phyloP scores from a whole-genome alignment of 1,284 basidiomycete species.

The Ceratobasidium sp. region DNA sequence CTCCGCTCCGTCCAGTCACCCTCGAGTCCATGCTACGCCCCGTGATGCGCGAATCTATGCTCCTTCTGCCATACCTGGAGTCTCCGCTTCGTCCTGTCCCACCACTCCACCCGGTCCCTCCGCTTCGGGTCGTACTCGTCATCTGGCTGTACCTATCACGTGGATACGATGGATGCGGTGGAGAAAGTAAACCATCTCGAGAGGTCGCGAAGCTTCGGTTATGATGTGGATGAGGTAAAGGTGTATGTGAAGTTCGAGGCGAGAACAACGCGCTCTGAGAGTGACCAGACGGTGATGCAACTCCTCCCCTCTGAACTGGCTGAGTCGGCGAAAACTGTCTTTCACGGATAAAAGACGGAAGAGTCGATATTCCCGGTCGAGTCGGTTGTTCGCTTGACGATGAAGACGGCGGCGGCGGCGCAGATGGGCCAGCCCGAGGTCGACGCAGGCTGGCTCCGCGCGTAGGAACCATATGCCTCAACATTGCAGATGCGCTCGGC shows the following conservation, averaged over 20 bases:
- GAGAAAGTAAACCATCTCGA: slow-evolving; percentile 23
- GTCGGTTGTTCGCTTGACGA: neutral
- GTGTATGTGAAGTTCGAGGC: neutral
- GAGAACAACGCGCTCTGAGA: slow-evolving; percentile 39
- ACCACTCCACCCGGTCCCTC: slow-evolving; percentile 15
- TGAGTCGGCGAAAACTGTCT: slow-evolving; percentile 28
- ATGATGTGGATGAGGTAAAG: neutral
- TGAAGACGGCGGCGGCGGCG: neutral
- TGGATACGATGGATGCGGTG: neutral
- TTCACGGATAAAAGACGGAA: slow-evolving; percentile 39
- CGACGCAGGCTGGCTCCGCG: slow-evolving; percentile 21
- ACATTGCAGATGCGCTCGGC: slow-evolving; percentile 14
- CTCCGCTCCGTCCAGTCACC: slow-evolving; percentile 26
- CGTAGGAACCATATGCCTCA: slow-evolving; percentile 30
- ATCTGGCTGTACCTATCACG: slow-evolving; percentile 29
- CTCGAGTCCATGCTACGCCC: slow-evolving; percentile 18
- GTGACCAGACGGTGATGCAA: neutral
- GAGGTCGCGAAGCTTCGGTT: slow-evolving; percentile 1
- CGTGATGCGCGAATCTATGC: slow-evolving; percentile 9
- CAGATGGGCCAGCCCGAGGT: neutral
- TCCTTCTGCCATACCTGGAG: slow-evolving; percentile 7
- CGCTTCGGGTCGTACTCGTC: slow-evolving; percentile 39
- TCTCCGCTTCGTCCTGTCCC: slow-evolving; percentile 18
- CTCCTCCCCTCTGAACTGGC: neutral
- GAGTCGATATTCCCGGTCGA: slow-evolving; percentile 20